A percentile compares a stretch with the other conserved stretches of the same genome.
Evolutionary conservation across 2,329 filamentous ascomycete species (phyloP).

Genomic region (Fusarium zealandicum): DNA sequence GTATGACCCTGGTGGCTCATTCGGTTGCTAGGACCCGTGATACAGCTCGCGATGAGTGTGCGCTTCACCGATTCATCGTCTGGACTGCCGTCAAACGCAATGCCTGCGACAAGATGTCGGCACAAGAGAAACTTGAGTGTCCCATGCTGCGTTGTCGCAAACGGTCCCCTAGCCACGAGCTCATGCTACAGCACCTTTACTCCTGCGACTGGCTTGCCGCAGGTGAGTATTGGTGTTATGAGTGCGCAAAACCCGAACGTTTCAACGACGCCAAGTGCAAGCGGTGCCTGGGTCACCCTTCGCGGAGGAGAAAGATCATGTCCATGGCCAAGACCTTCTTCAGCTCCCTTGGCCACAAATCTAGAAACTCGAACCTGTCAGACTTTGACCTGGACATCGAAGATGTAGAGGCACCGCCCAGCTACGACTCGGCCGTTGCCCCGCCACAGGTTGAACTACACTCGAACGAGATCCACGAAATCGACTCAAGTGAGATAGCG

Average conservation of each 20-base stretch:
- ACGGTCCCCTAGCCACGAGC: constrained; percentile 59
- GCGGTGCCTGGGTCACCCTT: constrained; percentile 58
- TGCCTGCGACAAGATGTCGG: constrained; percentile 55
- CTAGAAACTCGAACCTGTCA: constrained; percentile 45
- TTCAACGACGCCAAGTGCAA: constrained; percentile 61
- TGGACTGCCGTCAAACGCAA: constrained; percentile 65
- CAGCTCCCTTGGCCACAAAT: constrained; percentile 58
- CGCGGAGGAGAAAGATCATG: constrained; percentile 60
- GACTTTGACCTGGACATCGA: constrained; percentile 42
- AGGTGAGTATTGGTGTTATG: constrained; percentile 64
- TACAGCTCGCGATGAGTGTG: constrained; percentile 57
- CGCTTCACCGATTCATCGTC: constrained; percentile 61
- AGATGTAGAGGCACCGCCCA: constrained; percentile 52
- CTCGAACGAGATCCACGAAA: constrained; percentile 60
- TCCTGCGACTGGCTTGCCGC: constrained; percentile 56
- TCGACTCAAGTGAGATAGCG: constrained; percentile 57
- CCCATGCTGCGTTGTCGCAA: constrained; percentile 60
- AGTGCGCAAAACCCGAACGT: constrained; percentile 59
- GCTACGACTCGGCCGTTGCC: constrained; percentile 54
- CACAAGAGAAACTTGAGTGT: constrained; percentile 58
- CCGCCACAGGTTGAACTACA: constrained; percentile 53
- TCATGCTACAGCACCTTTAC: constrained; percentile 62
- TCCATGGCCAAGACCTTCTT: constrained; percentile 63
- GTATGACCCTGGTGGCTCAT: constrained; percentile 20
- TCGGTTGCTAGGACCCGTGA: constrained; percentile 51